phyloP scores from a whole-genome alignment of 345 rosid genomes.

The Cochlearia excelsa region DNA sequence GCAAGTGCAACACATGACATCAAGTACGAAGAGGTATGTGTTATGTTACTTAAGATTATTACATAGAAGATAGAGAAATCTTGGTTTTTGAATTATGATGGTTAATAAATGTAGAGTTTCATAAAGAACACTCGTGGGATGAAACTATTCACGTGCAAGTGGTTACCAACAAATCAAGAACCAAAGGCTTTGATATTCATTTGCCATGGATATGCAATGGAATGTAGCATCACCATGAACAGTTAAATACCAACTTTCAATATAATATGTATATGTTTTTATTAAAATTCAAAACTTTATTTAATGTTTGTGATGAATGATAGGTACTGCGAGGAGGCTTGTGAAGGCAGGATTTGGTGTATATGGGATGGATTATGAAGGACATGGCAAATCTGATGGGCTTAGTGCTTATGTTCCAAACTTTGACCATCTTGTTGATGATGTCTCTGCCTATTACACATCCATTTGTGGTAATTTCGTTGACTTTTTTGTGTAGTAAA shows the following conservation, averaged over 20 bases:
- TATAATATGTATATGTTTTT: no score
- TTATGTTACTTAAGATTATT: no score
- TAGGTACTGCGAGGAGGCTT: conserved; percentile 71
- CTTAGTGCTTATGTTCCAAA: conserved; percentile 45
- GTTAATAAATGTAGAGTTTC: no score
- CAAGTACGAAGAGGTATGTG: no score
- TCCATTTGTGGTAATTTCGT: not conserved
- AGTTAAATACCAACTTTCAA: conserved; percentile 33
- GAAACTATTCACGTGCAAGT: conserved; percentile 75
- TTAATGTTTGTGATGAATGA: no score
- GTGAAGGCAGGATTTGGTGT: conserved; percentile 68
- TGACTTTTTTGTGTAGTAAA: not conserved
- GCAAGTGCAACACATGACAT: no score
- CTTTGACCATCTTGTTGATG: conserved; percentile 63
- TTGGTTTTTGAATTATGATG: no score
- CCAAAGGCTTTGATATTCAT: conserved; percentile 72
- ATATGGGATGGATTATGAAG: conserved; percentile 85
- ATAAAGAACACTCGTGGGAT: conserved; percentile 50
- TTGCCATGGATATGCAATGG: conserved; percentile 93
- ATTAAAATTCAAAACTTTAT: no score
- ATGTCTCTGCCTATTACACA: conserved; percentile 47
- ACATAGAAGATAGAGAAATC: no score
- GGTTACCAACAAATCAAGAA: conserved; percentile 58
- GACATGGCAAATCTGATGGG: conserved; percentile 89
- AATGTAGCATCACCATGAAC: conserved; percentile 83